Evolutionary conservation across 139 green algal genomes (phyloP).

Genomic region (Micromonas pusilla): DNA sequence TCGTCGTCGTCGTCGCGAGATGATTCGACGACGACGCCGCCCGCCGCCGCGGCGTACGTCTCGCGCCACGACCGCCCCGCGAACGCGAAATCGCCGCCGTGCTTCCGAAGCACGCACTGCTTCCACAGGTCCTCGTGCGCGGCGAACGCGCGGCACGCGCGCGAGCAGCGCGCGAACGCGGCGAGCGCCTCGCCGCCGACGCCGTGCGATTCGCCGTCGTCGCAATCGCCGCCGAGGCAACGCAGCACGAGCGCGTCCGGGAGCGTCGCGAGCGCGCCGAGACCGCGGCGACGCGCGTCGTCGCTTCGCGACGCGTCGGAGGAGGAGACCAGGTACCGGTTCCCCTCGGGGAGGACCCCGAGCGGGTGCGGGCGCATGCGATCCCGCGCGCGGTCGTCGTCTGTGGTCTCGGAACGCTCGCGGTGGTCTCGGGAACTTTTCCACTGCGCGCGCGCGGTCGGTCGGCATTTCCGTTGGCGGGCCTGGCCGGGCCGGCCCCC

Average conservation of each 20-base stretch:
- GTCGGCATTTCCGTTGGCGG: too few species aligned
- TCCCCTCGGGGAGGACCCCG: slow-evolving; percentile 36
- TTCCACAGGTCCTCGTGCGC: slow-evolving; percentile 85
- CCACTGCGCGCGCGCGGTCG: too few species aligned
- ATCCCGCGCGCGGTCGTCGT: too few species aligned
- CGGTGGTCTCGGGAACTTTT: too few species aligned
- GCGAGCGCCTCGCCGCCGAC: slow-evolving; percentile 22
- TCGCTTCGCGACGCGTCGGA: not conserved
- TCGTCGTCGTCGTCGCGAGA: not conserved
- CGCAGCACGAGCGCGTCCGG: slow-evolving; percentile 68
- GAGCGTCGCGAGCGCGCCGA: slow-evolving; percentile 65
- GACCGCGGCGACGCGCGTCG: slow-evolving; percentile 46
- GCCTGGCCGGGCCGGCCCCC: too few species aligned
- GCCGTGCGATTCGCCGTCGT: slow-evolving; percentile 46
- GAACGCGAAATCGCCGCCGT: slow-evolving; percentile 10
- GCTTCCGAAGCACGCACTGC: slow-evolving; percentile 63
- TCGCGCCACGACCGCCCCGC: slow-evolving; percentile 35
- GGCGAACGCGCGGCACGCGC: slow-evolving; percentile 67
- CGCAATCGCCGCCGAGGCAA: slow-evolving; percentile 48
- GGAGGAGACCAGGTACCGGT: slow-evolving; percentile 23
- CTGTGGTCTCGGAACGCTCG: too few species aligned
- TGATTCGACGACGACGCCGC: not conserved
- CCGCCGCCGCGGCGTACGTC: slow-evolving; percentile 31
- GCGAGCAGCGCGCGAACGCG: slow-evolving; percentile 36
- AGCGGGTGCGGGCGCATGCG: slow-evolving; percentile 23